Evolutionary conservation across 2,329 filamentous ascomycete genomes (phyloP).

Genomic region (Xylaria arbuscula): DNA sequence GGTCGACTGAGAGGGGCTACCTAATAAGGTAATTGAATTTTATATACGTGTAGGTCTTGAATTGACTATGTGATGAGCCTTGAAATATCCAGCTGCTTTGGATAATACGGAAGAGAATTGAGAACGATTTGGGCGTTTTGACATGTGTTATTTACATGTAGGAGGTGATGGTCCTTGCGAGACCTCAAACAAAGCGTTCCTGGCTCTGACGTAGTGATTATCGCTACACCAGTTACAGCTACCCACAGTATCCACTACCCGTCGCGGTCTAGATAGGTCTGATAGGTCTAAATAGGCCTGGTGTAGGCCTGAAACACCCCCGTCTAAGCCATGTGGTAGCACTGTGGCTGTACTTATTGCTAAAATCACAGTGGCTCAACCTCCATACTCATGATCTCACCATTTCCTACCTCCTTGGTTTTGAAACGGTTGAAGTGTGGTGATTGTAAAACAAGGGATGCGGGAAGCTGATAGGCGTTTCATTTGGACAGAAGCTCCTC

Average conservation of each 20-base stretch:
- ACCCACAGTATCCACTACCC: conserved; percentile 9
- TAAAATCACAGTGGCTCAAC: conserved; percentile 10
- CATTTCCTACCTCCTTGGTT: not conserved
- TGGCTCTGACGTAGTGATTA: conserved; percentile 15
- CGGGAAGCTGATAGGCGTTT: not conserved
- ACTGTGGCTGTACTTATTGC: conserved; percentile 26
- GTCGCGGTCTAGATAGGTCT: not conserved
- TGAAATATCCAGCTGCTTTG: not conserved
- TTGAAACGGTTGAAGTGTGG: conserved; percentile 2
- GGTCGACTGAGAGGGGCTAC: not conserved
- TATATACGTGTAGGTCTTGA: not conserved
- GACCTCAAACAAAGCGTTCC: conserved; percentile 7
- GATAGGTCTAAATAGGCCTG: too few species aligned
- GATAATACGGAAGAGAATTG: not conserved
- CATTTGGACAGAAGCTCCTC: not conserved
- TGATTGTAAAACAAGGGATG: not conserved
- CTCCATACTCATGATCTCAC: conserved; percentile 25
- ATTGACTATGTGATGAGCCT: not conserved
- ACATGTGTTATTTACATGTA: not conserved
- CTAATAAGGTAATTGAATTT: not conserved
- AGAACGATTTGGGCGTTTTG: not conserved
- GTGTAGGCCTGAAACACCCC: conserved; percentile 8
- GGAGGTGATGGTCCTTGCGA: not conserved
- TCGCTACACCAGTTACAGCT: not conserved
- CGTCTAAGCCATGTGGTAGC: not conserved